phyloP scores from a whole-genome alignment of 768 basidiomycete species.

The Astraeus odoratus region DNA sequence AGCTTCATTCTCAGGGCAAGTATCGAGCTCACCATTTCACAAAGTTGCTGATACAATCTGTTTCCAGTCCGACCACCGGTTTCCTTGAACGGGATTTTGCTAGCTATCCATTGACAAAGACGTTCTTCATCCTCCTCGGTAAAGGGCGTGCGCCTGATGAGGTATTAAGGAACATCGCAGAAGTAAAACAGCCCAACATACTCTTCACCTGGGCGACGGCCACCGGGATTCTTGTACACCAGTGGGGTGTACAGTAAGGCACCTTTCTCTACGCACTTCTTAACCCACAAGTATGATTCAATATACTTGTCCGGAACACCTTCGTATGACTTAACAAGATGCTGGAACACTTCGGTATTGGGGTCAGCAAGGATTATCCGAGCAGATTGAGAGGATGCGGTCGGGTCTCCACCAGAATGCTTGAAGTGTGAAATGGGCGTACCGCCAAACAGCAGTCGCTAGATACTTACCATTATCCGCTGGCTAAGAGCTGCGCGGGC shows the following conservation, averaged over 20 bases:
- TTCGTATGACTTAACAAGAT: conserved; percentile 68
- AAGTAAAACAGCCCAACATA: conserved; percentile 26
- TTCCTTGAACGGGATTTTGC: conserved; percentile 78
- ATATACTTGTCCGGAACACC: conserved; percentile 66
- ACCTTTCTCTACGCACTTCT: conserved; percentile 71
- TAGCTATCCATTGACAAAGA: conserved; percentile 73
- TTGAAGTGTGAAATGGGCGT: conserved; percentile 20
- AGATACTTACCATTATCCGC: conserved; percentile 57
- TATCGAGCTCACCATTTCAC: conserved; percentile 48
- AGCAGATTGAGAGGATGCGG: conserved; percentile 62
- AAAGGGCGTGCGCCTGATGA: conserved; percentile 65
- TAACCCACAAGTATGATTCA: conserved; percentile 79
- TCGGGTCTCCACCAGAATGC: conserved; percentile 79
- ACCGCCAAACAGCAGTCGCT: neutral
- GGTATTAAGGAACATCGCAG: neutral
- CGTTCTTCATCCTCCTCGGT: conserved; percentile 70
- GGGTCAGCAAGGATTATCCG: conserved; percentile 77
- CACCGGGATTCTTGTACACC: conserved; percentile 80
- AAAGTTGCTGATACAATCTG: conserved; percentile 74
- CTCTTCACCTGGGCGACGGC: conserved; percentile 78
- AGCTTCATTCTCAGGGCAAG: neutral
- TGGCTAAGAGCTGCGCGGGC: conserved; percentile 58
- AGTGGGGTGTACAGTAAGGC: conserved; percentile 62
- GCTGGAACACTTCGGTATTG: conserved; percentile 67
- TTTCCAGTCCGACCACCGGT: conserved; percentile 80